Percentiles rank a stretch among this genome's conserved stretches.
These are phyloP conservation scores for Delonix regia DNA, from an alignment of 306 rosid species.

Conservation along the genomic window DNA sequence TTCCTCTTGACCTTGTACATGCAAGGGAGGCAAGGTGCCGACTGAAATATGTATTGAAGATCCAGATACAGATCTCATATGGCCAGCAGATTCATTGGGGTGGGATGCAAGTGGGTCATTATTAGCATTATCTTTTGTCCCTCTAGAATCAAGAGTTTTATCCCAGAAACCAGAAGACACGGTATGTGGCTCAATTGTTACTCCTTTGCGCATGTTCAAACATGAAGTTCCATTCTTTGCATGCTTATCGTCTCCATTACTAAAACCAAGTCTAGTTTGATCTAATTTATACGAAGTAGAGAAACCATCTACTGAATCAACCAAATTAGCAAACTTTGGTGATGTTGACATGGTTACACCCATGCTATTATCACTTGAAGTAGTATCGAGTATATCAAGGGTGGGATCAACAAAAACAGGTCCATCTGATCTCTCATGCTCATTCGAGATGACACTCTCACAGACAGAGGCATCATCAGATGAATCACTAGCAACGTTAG, in stretches of 20 bases:
- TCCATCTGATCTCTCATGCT: conserved; percentile 62
- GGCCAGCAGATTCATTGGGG: conserved; percentile 32
- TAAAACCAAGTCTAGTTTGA: conserved; percentile 37
- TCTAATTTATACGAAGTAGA: conserved; percentile 46
- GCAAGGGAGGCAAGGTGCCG: conserved; percentile 44
- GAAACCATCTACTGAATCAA: conserved; percentile 58
- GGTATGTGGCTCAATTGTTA: conserved; percentile 42
- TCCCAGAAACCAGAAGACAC: conserved; percentile 75
- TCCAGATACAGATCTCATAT: conserved; percentile 46
- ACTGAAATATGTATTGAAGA: conserved; percentile 48
- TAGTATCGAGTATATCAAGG: conserved; percentile 45
- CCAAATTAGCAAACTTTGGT: conserved; percentile 83
- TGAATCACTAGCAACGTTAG: conserved; percentile 50
- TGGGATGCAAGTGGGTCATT: conserved; percentile 33
- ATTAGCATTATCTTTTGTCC: conserved; percentile 33
- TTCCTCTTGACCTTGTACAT: conserved; percentile 39
- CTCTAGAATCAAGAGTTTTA: conserved; percentile 47
- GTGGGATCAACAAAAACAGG: conserved; percentile 47
- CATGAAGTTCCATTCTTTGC: conserved; percentile 40
- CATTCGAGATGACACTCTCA: conserved; percentile 66
- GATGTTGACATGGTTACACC: conserved; percentile 59
- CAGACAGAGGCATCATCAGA: conserved; percentile 79
- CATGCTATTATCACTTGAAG: conserved; percentile 30
- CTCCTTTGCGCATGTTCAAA: conserved; percentile 37
- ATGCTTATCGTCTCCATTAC: conserved; percentile 42